Evolutionary conservation across 495 filamentous ascomycete genomes (phyloP).

Genomic region (Barbatosphaeria neglecta): DNA sequence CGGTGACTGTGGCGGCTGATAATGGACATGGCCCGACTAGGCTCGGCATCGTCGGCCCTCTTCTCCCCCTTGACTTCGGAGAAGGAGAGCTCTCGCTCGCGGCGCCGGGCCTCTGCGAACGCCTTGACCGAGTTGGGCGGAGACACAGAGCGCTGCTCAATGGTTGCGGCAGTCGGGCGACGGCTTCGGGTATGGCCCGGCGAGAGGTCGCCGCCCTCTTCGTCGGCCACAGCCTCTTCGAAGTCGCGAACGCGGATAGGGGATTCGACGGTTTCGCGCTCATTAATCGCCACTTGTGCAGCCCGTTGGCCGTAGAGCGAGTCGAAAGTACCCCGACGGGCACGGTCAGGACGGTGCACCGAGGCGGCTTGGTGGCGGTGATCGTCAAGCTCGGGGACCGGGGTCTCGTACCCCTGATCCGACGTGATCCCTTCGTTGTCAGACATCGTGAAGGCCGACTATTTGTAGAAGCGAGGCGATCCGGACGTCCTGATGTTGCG

Average conservation of each 20-base stretch:
- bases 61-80: slow-evolving; percentile 26
- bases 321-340: slow-evolving; percentile 45
- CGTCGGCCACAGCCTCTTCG: slow-evolving; percentile 77
- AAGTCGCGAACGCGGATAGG: slow-evolving; percentile 33
- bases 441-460: slow-evolving; percentile 37
- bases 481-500: slow-evolving; percentile 2
- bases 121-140: slow-evolving; percentile 96
- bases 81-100: slow-evolving; percentile 43
- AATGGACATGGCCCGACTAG: slow-evolving; percentile 62
- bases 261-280: slow-evolving; percentile 16
- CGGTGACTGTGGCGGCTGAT: slow-evolving; percentile 45
- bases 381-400: slow-evolving; percentile 84
- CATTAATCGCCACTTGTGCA: slow-evolving; percentile 19
- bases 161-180: slow-evolving; percentile 33
- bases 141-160: slow-evolving; percentile 54
- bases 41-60: slow-evolving; percentile 44
- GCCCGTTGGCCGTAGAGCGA: slow-evolving; percentile 37
- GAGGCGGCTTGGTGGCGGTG: slow-evolving; percentile 71
- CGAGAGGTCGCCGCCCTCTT: slow-evolving; percentile 43
- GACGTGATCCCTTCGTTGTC: slow-evolving; percentile 37
- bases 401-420: slow-evolving; percentile 53
- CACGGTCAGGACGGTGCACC: slow-evolving; percentile 41
- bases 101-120: slow-evolving; percentile 67
- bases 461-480: background rate
- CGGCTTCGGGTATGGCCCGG: slow-evolving; percentile 26